Conservation (phyloP, 805 yeast species). For the Barnettozyma salicaria region DNA sequence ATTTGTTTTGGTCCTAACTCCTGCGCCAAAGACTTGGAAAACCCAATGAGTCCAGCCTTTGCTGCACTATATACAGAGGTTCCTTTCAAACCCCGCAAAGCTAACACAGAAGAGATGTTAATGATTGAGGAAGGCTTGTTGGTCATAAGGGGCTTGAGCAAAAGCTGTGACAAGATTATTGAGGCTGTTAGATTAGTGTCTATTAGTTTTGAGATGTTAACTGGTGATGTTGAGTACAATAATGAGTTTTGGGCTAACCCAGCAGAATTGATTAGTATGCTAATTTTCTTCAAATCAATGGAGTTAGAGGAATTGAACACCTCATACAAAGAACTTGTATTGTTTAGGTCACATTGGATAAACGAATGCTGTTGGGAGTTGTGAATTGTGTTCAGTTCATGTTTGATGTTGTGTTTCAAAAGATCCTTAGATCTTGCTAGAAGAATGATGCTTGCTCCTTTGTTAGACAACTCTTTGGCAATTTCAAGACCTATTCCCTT, state of each 20-base stretch:
- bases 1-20: conserved; percentile 52
- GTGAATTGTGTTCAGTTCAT: conserved; percentile 9
- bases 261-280: conserved; percentile 38
- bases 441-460: conserved; percentile 49
- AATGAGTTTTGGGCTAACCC: conserved; percentile 57
- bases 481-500: conserved; percentile 59
- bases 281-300: conserved; percentile 13
- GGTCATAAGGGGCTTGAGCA: conserved; percentile 46
- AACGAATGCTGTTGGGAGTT: conserved; percentile 16
- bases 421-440: conserved; percentile 40
- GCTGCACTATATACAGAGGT: conserved; percentile 62
- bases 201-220: conserved; percentile 41
- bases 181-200: conserved; percentile 56
- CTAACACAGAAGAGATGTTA: conserved; percentile 63
- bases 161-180: conserved; percentile 48
- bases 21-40: conserved; percentile 50
- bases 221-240: conserved; percentile 36
- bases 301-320: conserved; percentile 7
- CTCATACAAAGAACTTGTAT: conserved; percentile 10
- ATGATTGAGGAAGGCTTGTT: conserved; percentile 37
- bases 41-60: conserved; percentile 64
- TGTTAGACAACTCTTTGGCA: conserved; percentile 41
- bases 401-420: conserved; percentile 27
- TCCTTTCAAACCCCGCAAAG: conserved; percentile 45
- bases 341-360: conserved; percentile 16